These are phyloP conservation scores for Trichoderma brevicompactum DNA, from an alignment of 2,329 filamentous ascomycete species.

Conservation along the genomic window DNA sequence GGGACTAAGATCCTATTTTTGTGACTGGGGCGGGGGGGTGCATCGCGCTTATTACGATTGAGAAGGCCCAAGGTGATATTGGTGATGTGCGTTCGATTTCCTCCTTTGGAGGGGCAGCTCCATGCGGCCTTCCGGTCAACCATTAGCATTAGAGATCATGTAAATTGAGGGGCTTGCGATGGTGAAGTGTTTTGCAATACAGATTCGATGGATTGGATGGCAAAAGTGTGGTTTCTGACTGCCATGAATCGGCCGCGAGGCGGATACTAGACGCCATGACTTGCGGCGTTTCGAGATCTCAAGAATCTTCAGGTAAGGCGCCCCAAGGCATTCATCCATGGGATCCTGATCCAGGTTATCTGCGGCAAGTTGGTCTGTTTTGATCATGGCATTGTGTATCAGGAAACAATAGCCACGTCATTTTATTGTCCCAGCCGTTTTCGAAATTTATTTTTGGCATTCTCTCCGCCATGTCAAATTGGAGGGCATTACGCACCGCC, in stretches of 20 bases:
- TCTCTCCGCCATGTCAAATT: too few species aligned
- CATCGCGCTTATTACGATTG: constrained; percentile 23
- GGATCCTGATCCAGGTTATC: not conserved
- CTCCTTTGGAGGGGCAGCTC: not conserved
- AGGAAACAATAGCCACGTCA: not conserved
- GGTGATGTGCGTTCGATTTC: not conserved
- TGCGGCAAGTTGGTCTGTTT: not conserved
- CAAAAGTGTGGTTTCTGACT: not conserved
- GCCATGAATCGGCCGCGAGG: not conserved
- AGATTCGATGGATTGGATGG: constrained; percentile 10
- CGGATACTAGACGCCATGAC: not conserved
- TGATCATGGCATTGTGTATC: not conserved
- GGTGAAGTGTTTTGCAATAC: constrained; percentile 1
- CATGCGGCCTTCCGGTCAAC: not conserved
- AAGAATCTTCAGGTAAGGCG: not conserved
- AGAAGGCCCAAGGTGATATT: constrained; percentile 22
- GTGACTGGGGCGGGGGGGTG: constrained; percentile 7
- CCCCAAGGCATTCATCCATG: not conserved
- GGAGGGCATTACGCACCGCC: not conserved
- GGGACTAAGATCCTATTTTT: constrained; percentile 24
- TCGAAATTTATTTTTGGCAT: not conserved
- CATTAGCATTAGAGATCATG: not conserved
- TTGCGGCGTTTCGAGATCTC: constrained; percentile 9
- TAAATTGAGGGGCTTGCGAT: constrained; percentile 3
- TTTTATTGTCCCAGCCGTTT: not conserved